Base-by-base conservation (phyloP, 805 yeast genomes). In the Barnettozyma californica region DNA sequence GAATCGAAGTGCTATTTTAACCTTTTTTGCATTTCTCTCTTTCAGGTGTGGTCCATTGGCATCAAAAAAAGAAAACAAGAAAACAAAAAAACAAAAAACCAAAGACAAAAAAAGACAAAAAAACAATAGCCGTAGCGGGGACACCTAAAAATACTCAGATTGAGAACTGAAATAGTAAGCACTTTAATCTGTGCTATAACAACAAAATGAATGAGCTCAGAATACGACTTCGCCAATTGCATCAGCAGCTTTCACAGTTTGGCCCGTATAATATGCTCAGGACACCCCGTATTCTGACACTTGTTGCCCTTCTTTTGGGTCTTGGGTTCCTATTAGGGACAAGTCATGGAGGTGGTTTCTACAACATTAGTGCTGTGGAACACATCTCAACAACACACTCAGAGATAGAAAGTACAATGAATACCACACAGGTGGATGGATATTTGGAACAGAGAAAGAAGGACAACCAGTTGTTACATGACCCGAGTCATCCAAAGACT, bases 221-320 rank as follows among this genome's bases (percentile, higher is more conserved):
- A 8, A 14, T 41, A 21, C 48, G 41, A 21, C 42, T 46, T 11
- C 45, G 10, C 9, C 45, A 34, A 25, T 26, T 34, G 41, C 33
- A 46, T 20, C 48, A 46, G 42, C 25, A 20, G 7, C 45, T 46
- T 11, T 46, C 48, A 4, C 44, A 29, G 18, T 41, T 41, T 33
- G 31, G 34, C 14, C 38, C 37, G 3, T 46, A 46, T 31, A 33
- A 26, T 11, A 13, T 41, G 20, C n/a, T 41, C 16, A 41, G 34
- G 19, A 20, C 44, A 13, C 14, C 35, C 14, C 44, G 48, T 10
- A 9, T 35, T 3, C 14, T 41, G 6, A 7, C 42, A 4, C n/a
- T 26, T 14, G 35, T 46, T n/a, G 26, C 35, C 5, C 19, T 41
- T 5, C 7, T 35, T 18, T 3, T 33, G 16, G 18, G 45, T 11